phyloP scores from a whole-genome alignment of 352 stramenopile species.

The Phytophthora macrochlamydospora region DNA sequence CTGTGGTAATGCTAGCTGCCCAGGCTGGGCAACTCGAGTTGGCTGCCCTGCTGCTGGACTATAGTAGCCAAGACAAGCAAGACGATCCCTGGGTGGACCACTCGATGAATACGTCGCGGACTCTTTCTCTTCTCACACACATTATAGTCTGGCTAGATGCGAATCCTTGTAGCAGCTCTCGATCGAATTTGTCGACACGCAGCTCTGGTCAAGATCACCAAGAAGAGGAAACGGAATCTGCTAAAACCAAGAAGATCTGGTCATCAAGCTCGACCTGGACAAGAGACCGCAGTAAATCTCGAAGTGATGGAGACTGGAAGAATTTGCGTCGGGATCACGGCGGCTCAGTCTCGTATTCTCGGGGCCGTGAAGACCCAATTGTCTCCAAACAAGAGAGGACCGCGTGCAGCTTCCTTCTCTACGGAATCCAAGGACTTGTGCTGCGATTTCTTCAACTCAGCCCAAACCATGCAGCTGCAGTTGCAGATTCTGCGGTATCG shows the following conservation, averaged over 20 bases:
- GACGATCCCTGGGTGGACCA: conserved; percentile 1
- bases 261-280: conserved; percentile 28
- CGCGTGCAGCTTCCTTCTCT: conserved; percentile 22
- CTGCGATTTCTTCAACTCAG: conserved; percentile 30
- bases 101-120: conserved; percentile 30
- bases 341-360: background rate
- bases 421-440: conserved; percentile 28
- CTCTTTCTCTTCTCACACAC: conserved; percentile 57
- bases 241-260: conserved; percentile 9
- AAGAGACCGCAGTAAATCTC: conserved; percentile 43
- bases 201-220: conserved; percentile 7
- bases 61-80: conserved; percentile 20
- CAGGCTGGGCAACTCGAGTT: conserved; percentile 69
- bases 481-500: conserved; percentile 27
- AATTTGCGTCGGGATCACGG: conserved; percentile 21
- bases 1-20: conserved; percentile 51
- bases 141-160: conserved; percentile 43
- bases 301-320: conserved; percentile 54
- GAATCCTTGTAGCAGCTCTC: background rate
- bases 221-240: conserved; percentile 2
- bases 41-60: conserved; percentile 57
- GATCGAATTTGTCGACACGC: conserved; percentile 10
- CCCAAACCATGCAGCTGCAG: conserved; percentile 8
- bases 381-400: conserved; percentile 18
- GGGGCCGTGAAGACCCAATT: conserved; percentile 1